Evolutionary conservation across 805 yeast genomes (phyloP).

Genomic region (Pichia nanzhaoensis): DNA sequence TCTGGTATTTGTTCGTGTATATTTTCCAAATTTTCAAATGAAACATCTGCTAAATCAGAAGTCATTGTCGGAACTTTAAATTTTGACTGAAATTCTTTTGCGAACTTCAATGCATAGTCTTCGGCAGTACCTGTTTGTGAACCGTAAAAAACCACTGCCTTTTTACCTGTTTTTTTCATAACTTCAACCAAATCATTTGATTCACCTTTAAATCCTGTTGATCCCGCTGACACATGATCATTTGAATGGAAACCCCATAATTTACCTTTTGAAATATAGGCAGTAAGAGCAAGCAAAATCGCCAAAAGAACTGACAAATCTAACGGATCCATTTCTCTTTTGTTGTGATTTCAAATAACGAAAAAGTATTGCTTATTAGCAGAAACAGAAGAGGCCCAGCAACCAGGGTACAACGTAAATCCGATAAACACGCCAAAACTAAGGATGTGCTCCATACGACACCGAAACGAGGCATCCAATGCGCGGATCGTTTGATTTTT

Average conservation of each 20-base stretch:
- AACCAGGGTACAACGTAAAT: neutral
- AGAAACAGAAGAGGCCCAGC: neutral
- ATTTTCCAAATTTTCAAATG: constrained; percentile 66
- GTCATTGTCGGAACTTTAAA: constrained; percentile 79
- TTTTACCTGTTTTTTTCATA: constrained; percentile 57
- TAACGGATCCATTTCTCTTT: constrained; percentile 49
- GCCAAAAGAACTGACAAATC: constrained; percentile 65
- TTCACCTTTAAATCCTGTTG: no score
- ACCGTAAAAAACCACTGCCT: constrained; percentile 77
- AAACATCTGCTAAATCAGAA: constrained; percentile 85
- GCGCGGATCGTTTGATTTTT: no score
- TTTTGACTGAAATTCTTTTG: constrained; percentile 79
- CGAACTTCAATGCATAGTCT: constrained; percentile 85
- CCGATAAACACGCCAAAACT: neutral
- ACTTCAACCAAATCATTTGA: constrained; percentile 54
- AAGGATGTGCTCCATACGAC: neutral
- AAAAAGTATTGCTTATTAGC: neutral
- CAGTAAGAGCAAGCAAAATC: constrained; percentile 55
- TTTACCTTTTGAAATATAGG: constrained; percentile 61
- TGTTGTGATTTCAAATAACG: neutral
- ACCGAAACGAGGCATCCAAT: neutral
- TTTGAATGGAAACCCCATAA: constrained; percentile 42
- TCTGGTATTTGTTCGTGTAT: constrained; percentile 53
- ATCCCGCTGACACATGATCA: no score
- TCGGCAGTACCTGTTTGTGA: constrained; percentile 99